phyloP scores from a whole-genome alignment of 2,329 filamentous ascomycete genomes.

The Sporothrix humicola region DNA sequence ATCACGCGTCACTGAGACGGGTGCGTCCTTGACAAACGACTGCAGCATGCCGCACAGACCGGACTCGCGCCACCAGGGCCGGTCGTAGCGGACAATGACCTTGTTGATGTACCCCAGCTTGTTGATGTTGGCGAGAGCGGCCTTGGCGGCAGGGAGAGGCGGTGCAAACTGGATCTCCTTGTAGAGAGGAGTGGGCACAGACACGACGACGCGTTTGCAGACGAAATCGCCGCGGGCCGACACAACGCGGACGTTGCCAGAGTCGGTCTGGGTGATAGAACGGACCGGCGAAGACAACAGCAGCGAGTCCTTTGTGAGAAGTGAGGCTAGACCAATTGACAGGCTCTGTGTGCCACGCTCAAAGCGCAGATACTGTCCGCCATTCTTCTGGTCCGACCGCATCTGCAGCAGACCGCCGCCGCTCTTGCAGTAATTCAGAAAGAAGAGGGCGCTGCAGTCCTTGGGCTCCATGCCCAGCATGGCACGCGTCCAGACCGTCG shows the following conservation, averaged over 20 bases:
- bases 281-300: constrained; percentile 30
- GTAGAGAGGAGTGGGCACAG: constrained; percentile 34
- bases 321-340: constrained; percentile 12
- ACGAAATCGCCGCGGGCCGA: constrained; percentile 27
- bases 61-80: constrained; percentile 48
- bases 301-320: constrained; percentile 24
- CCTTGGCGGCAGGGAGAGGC: constrained; percentile 43
- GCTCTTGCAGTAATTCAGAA: constrained; percentile 61
- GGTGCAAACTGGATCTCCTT: constrained; percentile 55
- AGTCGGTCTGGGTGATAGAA: constrained; percentile 16
- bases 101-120: constrained; percentile 58
- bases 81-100: constrained; percentile 52
- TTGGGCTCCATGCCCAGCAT: constrained; percentile 55
- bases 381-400: constrained; percentile 57
- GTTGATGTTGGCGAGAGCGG: constrained; percentile 46
- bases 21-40: constrained; percentile 30
- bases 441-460: constrained; percentile 59
- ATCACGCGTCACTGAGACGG: constrained; percentile 30
- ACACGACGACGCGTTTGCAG: constrained; percentile 33
- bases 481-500: constrained; percentile 33
- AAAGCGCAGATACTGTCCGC: constrained; percentile 59
- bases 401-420: constrained; percentile 59
- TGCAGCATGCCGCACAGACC: constrained; percentile 52
- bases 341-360: constrained; percentile 53
- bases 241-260: constrained; percentile 11